Evolutionary conservation across 2,329 filamentous ascomycete genomes (phyloP), one percentile per base, ranked within the genome.

Genomic region (Hansfordia pulvinata): DNA sequence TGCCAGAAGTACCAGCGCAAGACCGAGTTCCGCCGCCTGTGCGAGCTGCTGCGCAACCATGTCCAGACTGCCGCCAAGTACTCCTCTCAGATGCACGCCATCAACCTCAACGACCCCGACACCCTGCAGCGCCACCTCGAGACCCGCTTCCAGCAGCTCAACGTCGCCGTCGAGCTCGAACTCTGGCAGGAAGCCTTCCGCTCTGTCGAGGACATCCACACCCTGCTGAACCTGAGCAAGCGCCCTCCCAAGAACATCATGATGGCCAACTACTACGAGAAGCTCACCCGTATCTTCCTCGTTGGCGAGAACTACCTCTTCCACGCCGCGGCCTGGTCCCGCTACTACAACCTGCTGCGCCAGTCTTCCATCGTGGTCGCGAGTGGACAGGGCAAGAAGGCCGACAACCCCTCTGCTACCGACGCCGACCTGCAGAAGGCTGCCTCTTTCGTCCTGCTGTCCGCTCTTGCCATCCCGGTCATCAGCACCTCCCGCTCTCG

Each of bases 181-280:
- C 63, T 98, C 23, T 98, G 90, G 90, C 90, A 98, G 60, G 90
- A 98, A 63, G 90, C 90, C 38, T 98, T 98, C 79, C 82, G 90
- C 54, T 94, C 85, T 49, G 88, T 98, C 26, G 90, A 98, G 61
- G 90, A 98, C 52, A 96, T 96, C 42, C 90, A 98, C 62, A 96
- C 86, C 27, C 73, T 98, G 29, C 75, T 98, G 41, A 96, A 79
- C 62, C 70, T 96, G 42, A 96, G 88, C 77, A 96, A 96, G 72
- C 82, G 90, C 30, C 86, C 86, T 20, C 79, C 90, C 29, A 96
- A 96, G 77, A 94, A 94, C 53, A 69, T 94, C 50, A 96, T 98
- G 90, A 98, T 98, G 90, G 90, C 90, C 60, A 98, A 96, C 65
- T 98, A 98, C 69, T 98, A 96, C 58, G 90, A 98, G 69, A 96